Percentiles rank a stretch among this genome's conserved stretches.
Evolutionary conservation across 1,284 basidiomycete genomes (phyloP).

Genomic region (Leccinum angustisporum): DNA sequence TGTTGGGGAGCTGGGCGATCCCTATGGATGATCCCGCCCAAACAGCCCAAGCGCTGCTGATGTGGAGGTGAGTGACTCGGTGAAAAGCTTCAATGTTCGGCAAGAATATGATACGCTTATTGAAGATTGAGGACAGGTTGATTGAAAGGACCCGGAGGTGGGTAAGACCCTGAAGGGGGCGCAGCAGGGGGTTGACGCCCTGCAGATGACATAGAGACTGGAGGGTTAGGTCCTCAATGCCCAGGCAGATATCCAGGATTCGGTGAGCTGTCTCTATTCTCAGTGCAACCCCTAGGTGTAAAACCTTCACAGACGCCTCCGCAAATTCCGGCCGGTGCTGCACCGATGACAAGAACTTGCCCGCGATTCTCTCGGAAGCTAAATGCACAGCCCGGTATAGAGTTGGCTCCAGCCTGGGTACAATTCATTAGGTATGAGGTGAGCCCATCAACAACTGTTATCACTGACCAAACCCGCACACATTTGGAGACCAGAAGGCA

Average conservation of each 20-base stretch:
- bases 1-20: neutral
- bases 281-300: neutral
- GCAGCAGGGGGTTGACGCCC: neutral
- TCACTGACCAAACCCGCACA: neutral
- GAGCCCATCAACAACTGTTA: neutral
- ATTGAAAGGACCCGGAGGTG: neutral
- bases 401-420: neutral
- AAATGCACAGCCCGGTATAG: neutral
- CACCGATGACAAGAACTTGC: neutral
- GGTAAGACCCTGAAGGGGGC: neutral
- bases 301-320: neutral
- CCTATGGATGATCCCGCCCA: neutral
- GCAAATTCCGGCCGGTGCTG: neutral
- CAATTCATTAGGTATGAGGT: neutral
- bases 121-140: neutral
- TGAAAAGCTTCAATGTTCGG: neutral
- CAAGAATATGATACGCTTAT: neutral
- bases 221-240: neutral
- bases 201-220: neutral
- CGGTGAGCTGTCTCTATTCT: neutral
- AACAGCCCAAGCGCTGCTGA: neutral
- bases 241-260: neutral
- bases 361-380: neutral
- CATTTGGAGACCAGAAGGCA: neutral
- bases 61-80: neutral